phyloP scores from a whole-genome alignment of 2,329 filamentous ascomycete species.

The Cryphonectria carpinicola region DNA sequence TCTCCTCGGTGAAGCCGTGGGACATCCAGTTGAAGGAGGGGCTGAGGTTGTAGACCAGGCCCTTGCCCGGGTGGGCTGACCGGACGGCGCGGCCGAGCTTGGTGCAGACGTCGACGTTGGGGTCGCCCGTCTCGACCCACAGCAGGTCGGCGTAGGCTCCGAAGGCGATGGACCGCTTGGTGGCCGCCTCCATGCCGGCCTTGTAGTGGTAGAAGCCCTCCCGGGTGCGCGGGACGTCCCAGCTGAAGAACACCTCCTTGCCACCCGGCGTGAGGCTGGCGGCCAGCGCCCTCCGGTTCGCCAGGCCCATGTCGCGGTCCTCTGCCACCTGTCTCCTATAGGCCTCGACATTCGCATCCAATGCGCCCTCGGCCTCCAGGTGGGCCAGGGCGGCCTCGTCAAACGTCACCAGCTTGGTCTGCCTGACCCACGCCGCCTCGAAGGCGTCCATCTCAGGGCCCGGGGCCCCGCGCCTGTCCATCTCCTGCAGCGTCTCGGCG shows the following conservation, averaged over 20 bases:
- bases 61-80: conserved; percentile 72
- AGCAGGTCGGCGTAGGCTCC: conserved; percentile 91
- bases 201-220: conserved; percentile 94
- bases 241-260: conserved; percentile 72
- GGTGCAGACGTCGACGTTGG: conserved; percentile 76
- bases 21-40: conserved; percentile 99
- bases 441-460: conserved; percentile 83
- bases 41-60: conserved; percentile 93
- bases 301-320: conserved; percentile 76
- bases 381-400: conserved; percentile 86
- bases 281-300: conserved; percentile 75
- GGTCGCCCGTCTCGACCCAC: conserved; percentile 96
- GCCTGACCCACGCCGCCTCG: conserved; percentile 87
- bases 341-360: conserved; percentile 64
- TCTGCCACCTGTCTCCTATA: conserved; percentile 67
- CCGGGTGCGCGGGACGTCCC: conserved; percentile 89
- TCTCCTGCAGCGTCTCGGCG: conserved; percentile 84
- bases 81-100: conserved; percentile 79
- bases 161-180: conserved; percentile 90
- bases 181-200: conserved; percentile 82
- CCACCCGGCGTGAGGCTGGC: conserved; percentile 64
- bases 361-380: conserved; percentile 67
- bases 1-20: conserved; percentile 84
- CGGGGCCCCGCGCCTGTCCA: conserved; percentile 80
- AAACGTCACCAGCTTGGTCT: conserved; percentile 83